Base-by-base conservation (phyloP, 78 protist species). In the Isochrysis galbana region DNA sequence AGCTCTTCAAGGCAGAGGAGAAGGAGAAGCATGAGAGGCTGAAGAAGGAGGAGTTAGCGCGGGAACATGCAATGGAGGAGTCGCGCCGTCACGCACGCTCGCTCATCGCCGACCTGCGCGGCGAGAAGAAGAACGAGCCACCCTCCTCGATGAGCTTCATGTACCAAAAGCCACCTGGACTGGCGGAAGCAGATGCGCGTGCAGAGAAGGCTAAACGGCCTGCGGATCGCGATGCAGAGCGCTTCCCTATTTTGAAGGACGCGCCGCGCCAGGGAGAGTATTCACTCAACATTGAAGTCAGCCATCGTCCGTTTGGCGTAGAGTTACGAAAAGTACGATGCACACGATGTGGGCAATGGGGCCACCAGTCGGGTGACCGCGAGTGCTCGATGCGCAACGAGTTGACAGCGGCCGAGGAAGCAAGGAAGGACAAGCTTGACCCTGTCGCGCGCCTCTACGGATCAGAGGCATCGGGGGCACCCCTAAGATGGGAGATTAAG, bases 291-390 rank as follows among this genome's bases (percentile, higher is more conserved):
- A 48, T 61, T 29, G 91, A 90, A 36, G 74, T 93, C 22, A 42
- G 47, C 23, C 94, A 94, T 67, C 91, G 93, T 55, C 96, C 96
- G 46, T 93, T 94, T 48, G 96, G 94, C 25, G 51, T 89, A 1
- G 61, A 90, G 55, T n/a, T 94, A 34, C 89, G 91, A 36, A 90
- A 94, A 70, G 96, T 94, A 34, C 88, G 90, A 44, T 94, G 96
- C 72, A 48, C 61, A 0, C n/a, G 91, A 54, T 94, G 96, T 84
- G 67, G 54, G 47, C 45, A 45, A 48, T 94, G 94, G 94, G 96
- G 96, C 44, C 96, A 94, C 67, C 72, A 69, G 55, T 34, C 47
- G 32, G 96, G 94, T 77, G 96, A 94, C 90, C 78, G 94, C 48
- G 94, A 88, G 47, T 94, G 96, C 55, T 92, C 94, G 38, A 61